Conservation (phyloP, 495 filamentous ascomycete species). For the Lichina pygmaea region DNA sequence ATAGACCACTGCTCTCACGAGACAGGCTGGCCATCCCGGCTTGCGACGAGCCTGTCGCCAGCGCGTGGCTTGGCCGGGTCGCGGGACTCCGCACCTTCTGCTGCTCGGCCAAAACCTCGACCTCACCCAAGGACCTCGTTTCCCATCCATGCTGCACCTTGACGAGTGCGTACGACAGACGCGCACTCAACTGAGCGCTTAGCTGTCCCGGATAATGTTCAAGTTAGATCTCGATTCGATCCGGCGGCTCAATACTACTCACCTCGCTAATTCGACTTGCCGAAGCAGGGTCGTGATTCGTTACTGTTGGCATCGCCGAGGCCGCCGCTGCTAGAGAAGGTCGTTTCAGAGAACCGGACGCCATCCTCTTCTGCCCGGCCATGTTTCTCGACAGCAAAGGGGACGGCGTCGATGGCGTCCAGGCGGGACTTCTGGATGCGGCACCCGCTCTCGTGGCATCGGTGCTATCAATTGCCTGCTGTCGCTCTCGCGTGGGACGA, state of each 20-base stretch:
- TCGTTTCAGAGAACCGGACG: too few species aligned
- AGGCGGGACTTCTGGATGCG: too few species aligned
- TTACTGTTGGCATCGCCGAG: too few species aligned
- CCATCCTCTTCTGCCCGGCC: neutral
- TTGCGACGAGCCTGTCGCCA: neutral
- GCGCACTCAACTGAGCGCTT: slow-evolving; percentile 47
- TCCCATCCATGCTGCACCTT: slow-evolving; percentile 77
- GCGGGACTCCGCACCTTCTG: slow-evolving; percentile 8
- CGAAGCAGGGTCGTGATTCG: too few species aligned
- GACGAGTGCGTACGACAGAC: slow-evolving; percentile 68
- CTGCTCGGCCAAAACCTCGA: slow-evolving; percentile 40
- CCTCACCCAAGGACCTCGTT: slow-evolving; percentile 34
- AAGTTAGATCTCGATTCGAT: too few species aligned
- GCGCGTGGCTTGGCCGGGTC: neutral
- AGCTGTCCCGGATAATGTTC: slow-evolving; percentile 19
- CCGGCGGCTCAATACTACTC: too few species aligned
- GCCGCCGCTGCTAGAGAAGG: too few species aligned
- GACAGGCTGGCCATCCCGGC: neutral
- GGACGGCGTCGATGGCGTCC: too few species aligned
- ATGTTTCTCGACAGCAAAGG: neutral
- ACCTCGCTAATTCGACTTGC: too few species aligned
- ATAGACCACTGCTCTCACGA: neutral
- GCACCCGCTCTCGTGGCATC: too few species aligned
- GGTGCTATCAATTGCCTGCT: too few species aligned
- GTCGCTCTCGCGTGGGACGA: too few species aligned